A percentile compares a stretch with the other conserved stretches of the same genome.
Conservation (phyloP, 169 alveolate genomes). For the Theileria luwenshuni region DNA sequence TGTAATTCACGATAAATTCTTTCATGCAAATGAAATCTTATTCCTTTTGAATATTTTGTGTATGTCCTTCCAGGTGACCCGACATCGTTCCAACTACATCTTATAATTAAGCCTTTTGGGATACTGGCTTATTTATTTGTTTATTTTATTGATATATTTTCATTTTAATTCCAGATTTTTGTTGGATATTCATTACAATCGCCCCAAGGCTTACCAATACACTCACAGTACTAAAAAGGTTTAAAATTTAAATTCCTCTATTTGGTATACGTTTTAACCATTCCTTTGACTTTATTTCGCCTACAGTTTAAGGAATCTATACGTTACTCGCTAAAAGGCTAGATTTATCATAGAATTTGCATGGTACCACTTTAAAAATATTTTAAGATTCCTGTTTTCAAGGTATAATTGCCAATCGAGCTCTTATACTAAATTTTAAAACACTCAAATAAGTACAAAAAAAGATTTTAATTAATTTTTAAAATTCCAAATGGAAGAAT, state of each 20-base stretch:
- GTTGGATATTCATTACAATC: background rate
- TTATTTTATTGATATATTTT: background rate
- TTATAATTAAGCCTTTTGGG: background rate
- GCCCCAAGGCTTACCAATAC: constrained; percentile 14
- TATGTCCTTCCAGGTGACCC: constrained; percentile 1
- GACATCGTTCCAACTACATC: constrained; percentile 5
- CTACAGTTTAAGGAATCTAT: background rate
- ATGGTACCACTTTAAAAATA: background rate
- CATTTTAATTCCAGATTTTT: too few species aligned
- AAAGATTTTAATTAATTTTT: constrained; percentile 2
- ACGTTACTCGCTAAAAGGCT: background rate
- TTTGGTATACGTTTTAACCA: too few species aligned
- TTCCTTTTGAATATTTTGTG: background rate
- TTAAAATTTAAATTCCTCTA: too few species aligned
- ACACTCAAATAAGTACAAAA: too few species aligned
- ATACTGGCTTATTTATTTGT: background rate
- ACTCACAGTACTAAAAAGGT: background rate
- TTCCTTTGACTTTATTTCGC: too few species aligned
- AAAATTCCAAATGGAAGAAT: constrained; percentile 11
- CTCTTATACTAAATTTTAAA: too few species aligned
- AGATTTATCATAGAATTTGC: background rate
- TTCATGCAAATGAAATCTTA: constrained; percentile 4
- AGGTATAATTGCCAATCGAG: background rate
- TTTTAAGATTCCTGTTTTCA: background rate
- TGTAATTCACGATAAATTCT: background rate